Conservation (phyloP, 225 moss, liverwort and hornwort genomes). For the Antitrichia curtipendula region DNA sequence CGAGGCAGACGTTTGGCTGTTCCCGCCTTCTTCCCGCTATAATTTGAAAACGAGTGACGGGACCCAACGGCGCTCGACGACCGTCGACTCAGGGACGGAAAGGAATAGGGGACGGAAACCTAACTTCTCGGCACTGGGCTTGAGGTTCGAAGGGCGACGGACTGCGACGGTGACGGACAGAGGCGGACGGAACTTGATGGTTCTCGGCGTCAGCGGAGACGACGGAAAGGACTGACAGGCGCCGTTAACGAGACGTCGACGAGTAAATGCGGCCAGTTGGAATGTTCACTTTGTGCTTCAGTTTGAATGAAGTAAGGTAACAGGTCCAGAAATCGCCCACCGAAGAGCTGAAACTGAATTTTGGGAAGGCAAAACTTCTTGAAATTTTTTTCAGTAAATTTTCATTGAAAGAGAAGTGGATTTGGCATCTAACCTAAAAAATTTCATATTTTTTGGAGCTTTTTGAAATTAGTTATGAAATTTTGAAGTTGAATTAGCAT, state of each 20-base stretch:
- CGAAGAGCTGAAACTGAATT: too few relatives aligned
- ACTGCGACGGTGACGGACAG: background rate
- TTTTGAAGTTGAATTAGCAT: too few relatives aligned
- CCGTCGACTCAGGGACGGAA: background rate
- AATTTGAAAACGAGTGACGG: background rate
- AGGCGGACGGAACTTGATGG: background rate
- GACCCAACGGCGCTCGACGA: background rate
- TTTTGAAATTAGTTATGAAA: too few relatives aligned
- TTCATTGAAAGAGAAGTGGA: too few relatives aligned
- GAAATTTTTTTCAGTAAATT: too few relatives aligned
- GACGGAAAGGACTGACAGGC: background rate
- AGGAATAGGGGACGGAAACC: background rate
- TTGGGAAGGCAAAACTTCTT: too few relatives aligned
- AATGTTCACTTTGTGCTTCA: background rate
- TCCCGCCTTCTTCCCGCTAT: background rate
- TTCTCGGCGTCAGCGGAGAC: background rate
- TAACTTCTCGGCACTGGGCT: background rate
- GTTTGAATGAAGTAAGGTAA: background rate
- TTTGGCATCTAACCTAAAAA: too few relatives aligned
- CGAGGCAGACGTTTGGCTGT: background rate
- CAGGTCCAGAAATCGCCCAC: too few relatives aligned
- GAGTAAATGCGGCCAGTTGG: background rate
- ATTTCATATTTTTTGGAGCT: too few relatives aligned
- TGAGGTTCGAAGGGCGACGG: background rate
- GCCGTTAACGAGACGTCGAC: background rate